phyloP scores from a whole-genome alignment of 352 stramenopile species.

The Elongisporangium anandrum region DNA sequence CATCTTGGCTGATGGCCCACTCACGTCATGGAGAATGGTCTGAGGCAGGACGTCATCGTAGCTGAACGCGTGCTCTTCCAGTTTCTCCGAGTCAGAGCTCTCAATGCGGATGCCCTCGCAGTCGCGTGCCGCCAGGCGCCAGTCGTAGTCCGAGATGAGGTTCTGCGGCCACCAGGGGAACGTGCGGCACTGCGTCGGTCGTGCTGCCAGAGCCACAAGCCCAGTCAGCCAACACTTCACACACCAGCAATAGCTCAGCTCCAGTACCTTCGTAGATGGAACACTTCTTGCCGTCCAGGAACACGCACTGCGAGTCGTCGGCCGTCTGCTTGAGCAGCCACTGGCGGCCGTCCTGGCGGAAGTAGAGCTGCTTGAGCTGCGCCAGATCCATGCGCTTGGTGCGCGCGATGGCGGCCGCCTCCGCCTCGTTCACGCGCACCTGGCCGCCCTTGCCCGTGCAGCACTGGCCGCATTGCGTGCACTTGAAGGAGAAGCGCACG shows the following conservation, averaged over 20 bases:
- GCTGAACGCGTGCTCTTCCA: slow-evolving; percentile 17
- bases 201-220: slow-evolving; percentile 21
- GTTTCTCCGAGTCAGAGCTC: background rate
- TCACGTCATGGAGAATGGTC: slow-evolving; percentile 65
- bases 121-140: slow-evolving; percentile 45
- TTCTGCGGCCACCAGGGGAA: slow-evolving; percentile 83
- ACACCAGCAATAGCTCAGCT: background rate
- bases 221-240: background rate
- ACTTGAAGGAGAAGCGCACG: slow-evolving; percentile 55
- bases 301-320: slow-evolving; percentile 59
- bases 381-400: slow-evolving; percentile 21
- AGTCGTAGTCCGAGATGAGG: slow-evolving; percentile 77
- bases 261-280: slow-evolving; percentile 53
- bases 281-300: slow-evolving; percentile 62
- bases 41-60: slow-evolving; percentile 48
- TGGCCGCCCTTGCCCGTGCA: slow-evolving; percentile 64
- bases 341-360: slow-evolving; percentile 20
- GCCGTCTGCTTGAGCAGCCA: slow-evolving; percentile 42
- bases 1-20: background rate
- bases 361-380: slow-evolving; percentile 31
- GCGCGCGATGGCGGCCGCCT: slow-evolving; percentile 41
- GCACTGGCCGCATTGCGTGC: slow-evolving; percentile 74
- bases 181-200: slow-evolving; percentile 74
- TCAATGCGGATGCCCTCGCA: slow-evolving; percentile 58
- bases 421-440: slow-evolving; percentile 60